These are phyloP conservation scores for Platanus orientalis DNA, from an alignment of 164 flowering plant species.

Conservation along the genomic window DNA sequence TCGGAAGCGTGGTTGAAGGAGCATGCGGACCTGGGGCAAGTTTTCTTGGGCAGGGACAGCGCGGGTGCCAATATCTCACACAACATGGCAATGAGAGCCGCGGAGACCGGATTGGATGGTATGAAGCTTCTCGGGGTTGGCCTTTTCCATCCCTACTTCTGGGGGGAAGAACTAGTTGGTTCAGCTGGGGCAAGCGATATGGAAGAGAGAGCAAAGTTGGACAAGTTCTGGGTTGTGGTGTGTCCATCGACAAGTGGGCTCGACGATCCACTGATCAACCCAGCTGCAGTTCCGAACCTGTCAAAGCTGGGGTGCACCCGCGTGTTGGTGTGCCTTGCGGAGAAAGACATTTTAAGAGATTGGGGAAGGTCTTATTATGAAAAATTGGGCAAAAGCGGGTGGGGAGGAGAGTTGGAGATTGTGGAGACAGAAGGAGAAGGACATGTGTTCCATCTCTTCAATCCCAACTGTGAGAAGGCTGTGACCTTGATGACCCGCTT, in stretches of 20 bases:
- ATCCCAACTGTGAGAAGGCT: constrained; percentile 19
- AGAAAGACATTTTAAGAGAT: constrained; percentile 29
- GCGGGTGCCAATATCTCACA: constrained; percentile 50
- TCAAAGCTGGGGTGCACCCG: constrained; percentile 16
- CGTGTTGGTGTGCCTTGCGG: too few species aligned
- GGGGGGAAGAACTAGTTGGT: too few species aligned
- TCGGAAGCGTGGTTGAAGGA: constrained; percentile 31
- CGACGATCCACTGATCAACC: constrained; percentile 31
- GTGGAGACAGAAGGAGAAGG: constrained; percentile 36
- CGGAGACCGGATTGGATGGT: background rate
- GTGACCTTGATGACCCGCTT: constrained; percentile 8
- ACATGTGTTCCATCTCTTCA: constrained; percentile 36
- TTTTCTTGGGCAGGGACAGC: constrained; percentile 51
- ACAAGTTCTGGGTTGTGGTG: too few species aligned
- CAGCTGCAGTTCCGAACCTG: constrained; percentile 19
- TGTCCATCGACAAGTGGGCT: too few species aligned
- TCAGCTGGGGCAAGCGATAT: too few species aligned
- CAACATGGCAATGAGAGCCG: constrained; percentile 24
- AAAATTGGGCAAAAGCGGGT: constrained; percentile 25
- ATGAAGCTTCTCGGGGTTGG: too few species aligned
- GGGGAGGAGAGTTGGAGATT: too few species aligned
- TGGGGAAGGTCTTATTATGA: constrained; percentile 28
- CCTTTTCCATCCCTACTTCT: too few species aligned
- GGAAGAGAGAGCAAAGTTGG: too few species aligned
- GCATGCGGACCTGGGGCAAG: constrained; percentile 29